A percentile compares a stretch with the other conserved stretches of the same genome.
Evolutionary conservation across 2,329 filamentous ascomycete genomes (phyloP).

Genomic region (Diaporthe sp.): DNA sequence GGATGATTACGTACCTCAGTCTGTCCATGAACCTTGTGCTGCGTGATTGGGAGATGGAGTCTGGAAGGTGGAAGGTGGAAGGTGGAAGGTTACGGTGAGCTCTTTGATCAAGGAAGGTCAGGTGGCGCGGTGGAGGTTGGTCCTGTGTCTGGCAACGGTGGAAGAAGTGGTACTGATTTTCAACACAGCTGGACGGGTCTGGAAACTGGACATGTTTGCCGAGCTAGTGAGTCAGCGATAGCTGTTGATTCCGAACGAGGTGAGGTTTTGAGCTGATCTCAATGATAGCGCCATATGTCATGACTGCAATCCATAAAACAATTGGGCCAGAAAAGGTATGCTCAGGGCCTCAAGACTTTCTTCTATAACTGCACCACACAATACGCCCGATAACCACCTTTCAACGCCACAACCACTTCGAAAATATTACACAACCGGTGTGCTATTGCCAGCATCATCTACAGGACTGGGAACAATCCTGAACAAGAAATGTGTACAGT

Average conservation of each 20-base stretch:
- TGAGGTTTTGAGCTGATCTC: background rate
- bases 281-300: no score
- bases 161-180: background rate
- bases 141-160: background rate
- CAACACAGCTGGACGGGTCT: background rate
- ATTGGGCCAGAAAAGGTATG: background rate
- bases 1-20: background rate
- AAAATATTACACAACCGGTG: background rate
- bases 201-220: background rate
- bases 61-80: background rate
- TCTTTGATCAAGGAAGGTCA: background rate
- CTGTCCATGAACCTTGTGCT: background rate
- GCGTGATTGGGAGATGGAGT: background rate
- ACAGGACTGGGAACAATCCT: no score
- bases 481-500: background rate
- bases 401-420: no score
- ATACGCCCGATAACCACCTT: background rate
- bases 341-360: no score
- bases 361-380: no score
- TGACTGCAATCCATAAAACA: no score
- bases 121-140: background rate
- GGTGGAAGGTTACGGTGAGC: background rate
- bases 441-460: background rate
- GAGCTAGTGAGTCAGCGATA: background rate
- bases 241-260: background rate